Evolutionary conservation across 106 monocot species (phyloP).

Genomic region (Narthecium ossifragum): DNA sequence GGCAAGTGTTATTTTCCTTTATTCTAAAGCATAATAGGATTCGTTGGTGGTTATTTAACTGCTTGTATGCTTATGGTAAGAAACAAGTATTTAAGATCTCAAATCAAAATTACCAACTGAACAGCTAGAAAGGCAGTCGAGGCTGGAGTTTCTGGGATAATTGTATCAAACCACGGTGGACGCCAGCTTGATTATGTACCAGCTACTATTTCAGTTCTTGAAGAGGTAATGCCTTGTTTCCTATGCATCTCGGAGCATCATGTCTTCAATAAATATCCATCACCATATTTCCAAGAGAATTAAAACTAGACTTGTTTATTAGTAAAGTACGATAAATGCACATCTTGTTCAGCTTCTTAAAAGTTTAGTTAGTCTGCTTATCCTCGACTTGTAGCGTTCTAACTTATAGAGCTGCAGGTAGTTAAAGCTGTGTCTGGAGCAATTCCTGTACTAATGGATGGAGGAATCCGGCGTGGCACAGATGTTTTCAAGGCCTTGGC

Average conservation of each 20-base stretch:
- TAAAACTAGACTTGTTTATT: neutral
- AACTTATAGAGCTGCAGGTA: constrained; percentile 29
- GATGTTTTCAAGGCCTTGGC: constrained; percentile 88
- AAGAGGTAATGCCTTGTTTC: constrained; percentile 52
- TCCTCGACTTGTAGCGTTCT: neutral
- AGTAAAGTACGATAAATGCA: no score
- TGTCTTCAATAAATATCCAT: no score
- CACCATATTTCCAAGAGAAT: neutral
- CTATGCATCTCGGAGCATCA: no score
- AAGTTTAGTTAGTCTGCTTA: neutral
- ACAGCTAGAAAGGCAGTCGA: constrained; percentile 60
- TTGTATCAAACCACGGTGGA: constrained; percentile 87
- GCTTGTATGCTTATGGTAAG: neutral
- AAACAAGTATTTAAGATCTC: neutral
- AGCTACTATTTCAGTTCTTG: constrained; percentile 67
- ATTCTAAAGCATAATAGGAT: no score
- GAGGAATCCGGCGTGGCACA: constrained; percentile 75
- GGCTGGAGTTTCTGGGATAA: constrained; percentile 60
- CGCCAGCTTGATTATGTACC: constrained; percentile 84
- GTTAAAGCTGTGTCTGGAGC: constrained; percentile 60
- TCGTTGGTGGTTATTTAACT: no score
- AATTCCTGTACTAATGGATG: constrained; percentile 78
- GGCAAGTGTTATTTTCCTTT: no score
- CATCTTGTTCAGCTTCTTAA: no score
- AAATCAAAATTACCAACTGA: neutral